These are phyloP conservation scores for Hemisphaericaspora nanyangensis DNA, from an alignment of 805 yeast species.

Conservation along the genomic window DNA sequence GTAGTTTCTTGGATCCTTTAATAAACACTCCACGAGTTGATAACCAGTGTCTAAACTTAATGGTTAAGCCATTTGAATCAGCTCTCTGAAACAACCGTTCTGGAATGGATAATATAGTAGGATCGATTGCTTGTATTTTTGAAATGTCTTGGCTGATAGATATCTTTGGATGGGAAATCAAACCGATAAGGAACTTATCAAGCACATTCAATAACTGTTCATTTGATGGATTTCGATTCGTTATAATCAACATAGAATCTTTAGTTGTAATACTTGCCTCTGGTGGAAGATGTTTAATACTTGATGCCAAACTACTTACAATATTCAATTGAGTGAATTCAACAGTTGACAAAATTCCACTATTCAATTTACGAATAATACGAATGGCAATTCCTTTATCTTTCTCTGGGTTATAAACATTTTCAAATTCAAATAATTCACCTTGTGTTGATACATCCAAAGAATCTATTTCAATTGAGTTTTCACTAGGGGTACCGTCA, in stretches of 20 bases:
- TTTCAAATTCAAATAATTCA: slow-evolving; percentile 14
- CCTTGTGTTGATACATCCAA: neutral
- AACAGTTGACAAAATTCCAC: slow-evolving; percentile 8
- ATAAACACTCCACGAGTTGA: neutral
- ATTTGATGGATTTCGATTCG: slow-evolving; percentile 11
- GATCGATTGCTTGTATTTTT: slow-evolving; percentile 9
- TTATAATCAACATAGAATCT: slow-evolving; percentile 22
- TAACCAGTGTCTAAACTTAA: neutral
- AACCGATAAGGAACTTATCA: slow-evolving; percentile 36
- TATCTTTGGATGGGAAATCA: slow-evolving; percentile 29
- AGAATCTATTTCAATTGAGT: neutral
- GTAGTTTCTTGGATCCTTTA: neutral
- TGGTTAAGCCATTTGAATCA: neutral
- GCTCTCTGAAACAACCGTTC: neutral
- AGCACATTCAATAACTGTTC: slow-evolving; percentile 28
- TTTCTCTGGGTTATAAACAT: slow-evolving; percentile 28
- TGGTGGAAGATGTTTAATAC: slow-evolving; percentile 44
- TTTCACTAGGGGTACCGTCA: slow-evolving; percentile 3
- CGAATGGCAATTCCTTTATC: slow-evolving; percentile 36
- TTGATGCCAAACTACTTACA: slow-evolving; percentile 51
- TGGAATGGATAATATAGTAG: slow-evolving; percentile 26
- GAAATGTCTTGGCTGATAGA: slow-evolving; percentile 12
- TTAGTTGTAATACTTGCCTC: slow-evolving; percentile 27
- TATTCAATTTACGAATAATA: slow-evolving; percentile 14
- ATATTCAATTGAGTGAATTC: slow-evolving; percentile 49